phyloP scores from a whole-genome alignment of 2,329 filamentous ascomycete genomes.

The Penicillium sclerotiorum region DNA sequence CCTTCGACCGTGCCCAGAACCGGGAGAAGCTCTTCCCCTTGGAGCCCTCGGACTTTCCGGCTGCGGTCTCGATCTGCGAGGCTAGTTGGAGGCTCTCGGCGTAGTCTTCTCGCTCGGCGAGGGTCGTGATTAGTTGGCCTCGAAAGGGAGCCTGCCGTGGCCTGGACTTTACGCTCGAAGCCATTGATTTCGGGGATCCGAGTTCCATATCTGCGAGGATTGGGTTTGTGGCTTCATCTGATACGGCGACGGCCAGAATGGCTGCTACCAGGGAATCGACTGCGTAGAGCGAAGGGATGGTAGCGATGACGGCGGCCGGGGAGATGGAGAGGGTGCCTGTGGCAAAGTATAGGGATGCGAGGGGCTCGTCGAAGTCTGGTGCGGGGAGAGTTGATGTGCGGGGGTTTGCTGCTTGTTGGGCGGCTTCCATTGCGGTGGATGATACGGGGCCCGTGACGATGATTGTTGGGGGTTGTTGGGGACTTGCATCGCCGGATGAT shows the following conservation, averaged over 20 bases:
- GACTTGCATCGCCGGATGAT: slow-evolving; percentile 27
- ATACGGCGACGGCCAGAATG: slow-evolving; percentile 48
- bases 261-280: slow-evolving; percentile 52
- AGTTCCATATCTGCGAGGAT: slow-evolving; percentile 42
- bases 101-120: slow-evolving; percentile 48
- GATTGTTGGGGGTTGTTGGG: slow-evolving; percentile 38
- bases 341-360: slow-evolving; percentile 48
- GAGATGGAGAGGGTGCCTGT: slow-evolving; percentile 45
- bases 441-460: slow-evolving; percentile 42
- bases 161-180: slow-evolving; percentile 9
- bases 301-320: slow-evolving; percentile 41
- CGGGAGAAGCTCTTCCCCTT: slow-evolving; percentile 19
- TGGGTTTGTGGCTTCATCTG: slow-evolving; percentile 44
- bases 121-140: slow-evolving; percentile 38
- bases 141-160: slow-evolving; percentile 22
- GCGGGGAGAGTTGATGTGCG: slow-evolving; percentile 45
- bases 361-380: slow-evolving; percentile 40
- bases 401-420: slow-evolving; percentile 34
- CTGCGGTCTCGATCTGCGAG: slow-evolving; percentile 33
- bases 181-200: slow-evolving; percentile 19
- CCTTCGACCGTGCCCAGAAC: slow-evolving; percentile 15
- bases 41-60: slow-evolving; percentile 15
- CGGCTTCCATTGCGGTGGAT: slow-evolving; percentile 37
- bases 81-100: slow-evolving; percentile 41
- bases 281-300: slow-evolving; percentile 50